Evolutionary conservation across 352 stramenopile species (phyloP).

Genomic region (Pythium rhizo-oryzae): DNA sequence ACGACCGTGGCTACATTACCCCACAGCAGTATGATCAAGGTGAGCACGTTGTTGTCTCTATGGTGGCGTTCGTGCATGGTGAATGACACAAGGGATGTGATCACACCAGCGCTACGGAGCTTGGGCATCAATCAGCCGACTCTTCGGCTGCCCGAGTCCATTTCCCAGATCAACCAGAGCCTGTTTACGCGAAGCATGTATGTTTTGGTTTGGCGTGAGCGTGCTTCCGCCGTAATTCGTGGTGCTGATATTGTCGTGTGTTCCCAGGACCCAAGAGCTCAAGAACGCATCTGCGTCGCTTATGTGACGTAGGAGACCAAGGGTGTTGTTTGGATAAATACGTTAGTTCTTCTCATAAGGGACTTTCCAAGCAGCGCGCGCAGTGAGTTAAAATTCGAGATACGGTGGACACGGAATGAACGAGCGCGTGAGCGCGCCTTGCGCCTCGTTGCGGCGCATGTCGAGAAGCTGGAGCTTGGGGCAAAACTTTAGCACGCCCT

Average conservation of each 20-base stretch:
- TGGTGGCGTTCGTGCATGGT: background rate
- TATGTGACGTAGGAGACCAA: slow-evolving; percentile 37
- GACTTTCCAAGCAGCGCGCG: background rate
- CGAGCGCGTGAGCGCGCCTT: slow-evolving; percentile 46
- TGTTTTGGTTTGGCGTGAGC: slow-evolving; percentile 10
- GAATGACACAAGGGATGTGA: background rate
- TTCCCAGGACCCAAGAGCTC: slow-evolving; percentile 59
- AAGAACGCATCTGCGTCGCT: slow-evolving; percentile 69
- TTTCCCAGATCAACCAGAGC: slow-evolving; percentile 54
- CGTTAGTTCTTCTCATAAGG: too few relatives aligned
- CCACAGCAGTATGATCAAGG: slow-evolving; percentile 72
- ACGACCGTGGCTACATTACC: slow-evolving; percentile 63
- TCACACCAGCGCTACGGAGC: slow-evolving; percentile 45
- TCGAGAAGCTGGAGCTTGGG: slow-evolving; percentile 67
- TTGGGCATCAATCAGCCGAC: slow-evolving; percentile 70
- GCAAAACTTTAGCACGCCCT: slow-evolving; percentile 51
- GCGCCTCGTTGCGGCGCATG: slow-evolving; percentile 63
- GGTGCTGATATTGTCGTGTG: background rate
- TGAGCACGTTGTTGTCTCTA: slow-evolving; percentile 11
- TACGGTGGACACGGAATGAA: slow-evolving; percentile 60
- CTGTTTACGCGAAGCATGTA: slow-evolving; percentile 78
- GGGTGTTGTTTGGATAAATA: too few relatives aligned
- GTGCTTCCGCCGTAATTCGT: background rate
- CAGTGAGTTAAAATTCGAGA: slow-evolving; percentile 46
- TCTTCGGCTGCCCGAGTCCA: slow-evolving; percentile 61